These are phyloP conservation scores for Ulota crispa DNA, from an alignment of 225 moss, liverwort and hornwort genomes.

Conservation along the genomic window DNA sequence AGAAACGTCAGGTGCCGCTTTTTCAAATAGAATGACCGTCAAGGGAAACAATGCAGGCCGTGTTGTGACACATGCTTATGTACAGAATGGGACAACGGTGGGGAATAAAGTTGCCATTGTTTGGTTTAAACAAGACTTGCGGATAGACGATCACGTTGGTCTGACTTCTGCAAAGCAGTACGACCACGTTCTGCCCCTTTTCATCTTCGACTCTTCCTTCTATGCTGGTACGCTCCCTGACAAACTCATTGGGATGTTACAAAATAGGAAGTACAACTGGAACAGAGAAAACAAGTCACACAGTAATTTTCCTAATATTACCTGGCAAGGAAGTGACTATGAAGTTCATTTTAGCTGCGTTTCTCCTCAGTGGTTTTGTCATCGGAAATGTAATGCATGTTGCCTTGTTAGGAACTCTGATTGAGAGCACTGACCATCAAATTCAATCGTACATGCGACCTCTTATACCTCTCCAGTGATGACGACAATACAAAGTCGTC, in stretches of 20 bases:
- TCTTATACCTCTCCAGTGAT: not conserved
- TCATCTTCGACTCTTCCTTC: slow-evolving; percentile 76
- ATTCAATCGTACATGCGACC: slow-evolving; percentile 17
- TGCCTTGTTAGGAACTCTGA: not conserved
- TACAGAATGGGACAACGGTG: slow-evolving; percentile 16
- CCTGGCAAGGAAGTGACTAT: not conserved
- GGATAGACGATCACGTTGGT: slow-evolving; percentile 91
- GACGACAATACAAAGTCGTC: not conserved
- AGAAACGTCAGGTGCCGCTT: slow-evolving; percentile 21
- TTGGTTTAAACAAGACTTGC: slow-evolving; percentile 99
- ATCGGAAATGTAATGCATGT: not conserved
- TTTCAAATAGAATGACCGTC: slow-evolving; percentile 6
- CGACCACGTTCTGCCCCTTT: slow-evolving; percentile 72
- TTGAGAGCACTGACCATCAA: not conserved
- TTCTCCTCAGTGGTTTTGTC: not conserved
- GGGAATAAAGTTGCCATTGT: slow-evolving; percentile 59
- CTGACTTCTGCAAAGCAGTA: slow-evolving; percentile 63
- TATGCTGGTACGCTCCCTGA: slow-evolving; percentile 61
- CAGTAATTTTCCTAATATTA: not conserved
- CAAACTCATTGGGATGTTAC: not conserved
- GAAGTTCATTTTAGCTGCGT: slow-evolving; percentile 1
- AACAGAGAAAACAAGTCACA: not conserved
- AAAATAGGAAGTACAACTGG: not conserved
- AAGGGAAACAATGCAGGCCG: not conserved
- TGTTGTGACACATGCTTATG: slow-evolving; percentile 15